phyloP scores from a whole-genome alignment of 495 filamentous ascomycete species.

The Penicillium salamii region DNA sequence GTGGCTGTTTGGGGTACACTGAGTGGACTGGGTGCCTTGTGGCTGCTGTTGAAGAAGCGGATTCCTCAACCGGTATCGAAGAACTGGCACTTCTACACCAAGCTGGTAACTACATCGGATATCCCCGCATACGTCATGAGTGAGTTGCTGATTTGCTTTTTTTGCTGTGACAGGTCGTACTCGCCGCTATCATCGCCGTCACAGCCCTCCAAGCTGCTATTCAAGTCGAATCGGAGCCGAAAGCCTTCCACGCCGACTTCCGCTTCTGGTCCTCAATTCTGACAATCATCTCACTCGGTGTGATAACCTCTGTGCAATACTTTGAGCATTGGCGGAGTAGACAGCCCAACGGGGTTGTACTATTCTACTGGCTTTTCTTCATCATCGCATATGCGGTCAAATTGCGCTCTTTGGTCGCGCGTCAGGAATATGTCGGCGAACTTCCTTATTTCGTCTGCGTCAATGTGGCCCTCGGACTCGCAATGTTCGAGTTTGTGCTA shows the following conservation, averaged over 20 bases:
- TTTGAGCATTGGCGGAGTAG: conserved; percentile 85
- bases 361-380: conserved; percentile 96
- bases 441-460: conserved; percentile 78
- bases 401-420: conserved; percentile 80
- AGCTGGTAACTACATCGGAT: conserved; percentile 61
- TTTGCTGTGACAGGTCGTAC: conserved; percentile 54
- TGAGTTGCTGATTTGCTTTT: conserved; percentile 19
- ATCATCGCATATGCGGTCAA: conserved; percentile 80
- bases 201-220: conserved; percentile 71
- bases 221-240: conserved; percentile 68
- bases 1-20: conserved; percentile 77
- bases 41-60: conserved; percentile 68
- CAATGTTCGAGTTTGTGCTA: conserved; percentile 69
- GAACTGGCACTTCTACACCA: conserved; percentile 95
- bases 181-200: conserved; percentile 64
- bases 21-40: conserved; percentile 70
- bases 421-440: conserved; percentile 61
- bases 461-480: conserved; percentile 69
- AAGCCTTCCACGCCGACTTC: conserved; percentile 77
- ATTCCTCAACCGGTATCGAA: conserved; percentile 62
- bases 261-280: conserved; percentile 84
- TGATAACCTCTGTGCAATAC: conserved; percentile 87
- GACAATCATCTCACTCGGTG: conserved; percentile 71
- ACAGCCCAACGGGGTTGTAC: conserved; percentile 85
- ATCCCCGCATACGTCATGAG: background rate